Conservation (phyloP, 805 yeast species). For the Cyberlindnera subsufficiens region DNA sequence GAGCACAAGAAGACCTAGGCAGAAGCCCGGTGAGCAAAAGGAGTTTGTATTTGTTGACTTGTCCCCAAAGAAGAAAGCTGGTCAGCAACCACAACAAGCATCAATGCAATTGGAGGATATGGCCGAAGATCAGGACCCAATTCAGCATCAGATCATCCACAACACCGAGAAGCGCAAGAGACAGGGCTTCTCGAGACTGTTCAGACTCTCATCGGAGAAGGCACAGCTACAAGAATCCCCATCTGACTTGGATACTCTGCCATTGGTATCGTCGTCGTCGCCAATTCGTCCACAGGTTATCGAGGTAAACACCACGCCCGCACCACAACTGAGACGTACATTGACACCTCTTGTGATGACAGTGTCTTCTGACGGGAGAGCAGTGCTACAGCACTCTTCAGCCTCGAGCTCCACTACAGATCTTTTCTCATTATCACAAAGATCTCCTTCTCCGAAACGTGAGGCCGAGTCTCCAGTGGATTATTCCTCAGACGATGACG, state of each 20-base stretch:
- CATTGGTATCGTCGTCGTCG: not conserved
- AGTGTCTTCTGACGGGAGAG: conserved; percentile 13
- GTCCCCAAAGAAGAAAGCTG: conserved; percentile 22
- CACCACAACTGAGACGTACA: conserved; percentile 10
- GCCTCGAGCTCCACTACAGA: conserved; percentile 22
- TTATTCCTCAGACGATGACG: conserved; percentile 9
- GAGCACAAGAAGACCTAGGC: conserved; percentile 21
- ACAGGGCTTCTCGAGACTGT: conserved; percentile 9
- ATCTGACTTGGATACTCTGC: not conserved
- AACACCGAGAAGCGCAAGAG: conserved; percentile 1
- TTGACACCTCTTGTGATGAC: conserved; percentile 14
- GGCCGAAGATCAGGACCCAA: not conserved
- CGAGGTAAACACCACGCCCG: not conserved
- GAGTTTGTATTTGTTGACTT: conserved; percentile 26
- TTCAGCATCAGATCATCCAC: not conserved
- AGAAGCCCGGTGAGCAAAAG: conserved; percentile 21
- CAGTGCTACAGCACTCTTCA: conserved; percentile 15
- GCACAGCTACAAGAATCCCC: conserved; percentile 10
- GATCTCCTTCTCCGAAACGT: conserved; percentile 23
- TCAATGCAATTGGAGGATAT: not conserved
- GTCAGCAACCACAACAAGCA: not conserved
- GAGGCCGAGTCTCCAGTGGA: conserved; percentile 10
- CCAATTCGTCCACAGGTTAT: not conserved
- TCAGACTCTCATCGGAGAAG: conserved; percentile 7
- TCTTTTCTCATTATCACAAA: conserved; percentile 16